phyloP scores from a whole-genome alignment of 768 basidiomycete genomes.

The Austroboletus eburneus region DNA sequence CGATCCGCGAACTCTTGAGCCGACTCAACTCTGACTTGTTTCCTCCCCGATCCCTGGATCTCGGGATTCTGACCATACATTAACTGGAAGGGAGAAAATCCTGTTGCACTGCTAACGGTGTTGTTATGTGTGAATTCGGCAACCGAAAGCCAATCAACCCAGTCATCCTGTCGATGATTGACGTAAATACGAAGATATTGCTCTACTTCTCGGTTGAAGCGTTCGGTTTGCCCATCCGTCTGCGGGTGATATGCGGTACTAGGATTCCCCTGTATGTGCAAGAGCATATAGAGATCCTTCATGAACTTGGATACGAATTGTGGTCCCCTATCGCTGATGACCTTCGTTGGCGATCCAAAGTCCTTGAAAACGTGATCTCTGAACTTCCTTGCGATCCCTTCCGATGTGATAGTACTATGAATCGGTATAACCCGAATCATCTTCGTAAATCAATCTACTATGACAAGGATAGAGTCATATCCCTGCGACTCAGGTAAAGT shows the following conservation, averaged over 20 bases:
- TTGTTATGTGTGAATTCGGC: not conserved
- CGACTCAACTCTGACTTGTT: too few relatives aligned
- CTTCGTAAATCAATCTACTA: not conserved
- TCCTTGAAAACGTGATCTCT: not conserved
- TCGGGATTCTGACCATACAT: not conserved
- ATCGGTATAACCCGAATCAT: not conserved
- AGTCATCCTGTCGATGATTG: not conserved
- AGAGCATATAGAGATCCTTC: not conserved
- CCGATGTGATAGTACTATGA: not conserved
- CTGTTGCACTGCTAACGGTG: not conserved
- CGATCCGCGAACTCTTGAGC: too few relatives aligned
- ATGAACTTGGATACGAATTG: not conserved
- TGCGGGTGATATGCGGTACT: not conserved
- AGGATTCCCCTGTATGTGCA: not conserved
- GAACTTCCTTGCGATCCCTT: not conserved
- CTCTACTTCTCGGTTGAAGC: not conserved
- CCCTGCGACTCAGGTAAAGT: not conserved
- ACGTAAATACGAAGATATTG: not conserved
- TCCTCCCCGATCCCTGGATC: too few relatives aligned
- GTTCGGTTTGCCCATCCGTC: not conserved
- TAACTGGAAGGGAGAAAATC: not conserved
- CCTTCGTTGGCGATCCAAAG: not conserved
- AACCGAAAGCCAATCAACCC: not conserved
- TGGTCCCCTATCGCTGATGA: not conserved
- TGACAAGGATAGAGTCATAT: not conserved